Evolutionary conservation across 441 rosid species (phyloP), one percentile per base, ranked within the genome.

Genomic region (Populus hybrid): DNA sequence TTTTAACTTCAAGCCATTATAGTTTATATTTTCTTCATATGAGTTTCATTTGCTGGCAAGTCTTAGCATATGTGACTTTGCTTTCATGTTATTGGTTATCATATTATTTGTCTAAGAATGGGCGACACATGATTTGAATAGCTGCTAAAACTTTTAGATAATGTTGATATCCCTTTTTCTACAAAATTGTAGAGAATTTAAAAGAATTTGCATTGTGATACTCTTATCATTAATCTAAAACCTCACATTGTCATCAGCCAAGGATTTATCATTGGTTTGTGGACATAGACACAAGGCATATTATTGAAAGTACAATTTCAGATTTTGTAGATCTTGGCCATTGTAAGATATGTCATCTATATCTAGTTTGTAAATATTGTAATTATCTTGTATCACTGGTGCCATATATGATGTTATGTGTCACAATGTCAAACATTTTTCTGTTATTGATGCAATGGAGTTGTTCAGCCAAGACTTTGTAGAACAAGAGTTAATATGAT

Each of bases 1-100:
- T 50, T 76, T 74, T 38, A 7, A 35, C 24, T 35, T 45, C 24
- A 45, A 65, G 24, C 24, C 69, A 67, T 68, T 72, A 18, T 72
- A 69, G 28, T 66, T 68, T 68, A 28, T 23, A n/a, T 45, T 71
- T 29, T 53, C 6, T 50, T 35, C 42, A 56, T 68, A 23, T 63
- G 61, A 38, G 35, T 69, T 68, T 72, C 36, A 20, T 50, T 40
- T 64, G 23, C 21, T 26, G 33, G 70, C 28, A 18, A 59, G 68
- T 12, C n/a, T 18, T 50, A 36, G 56, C 23, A 40, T n/a, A 4
- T 64, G 69, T 65, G 45, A 40, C 67, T 73, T 38, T 53, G 29
- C 7, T 36, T 35, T 67, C 14, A 20, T 68, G 29, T 16, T 31
- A 68, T 12, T 68, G 24, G 20, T 67, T 53, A 7, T 24, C 66